Evolutionary conservation across 1,284 basidiomycete species (phyloP).

Genomic region (Ustilago tritici): DNA sequence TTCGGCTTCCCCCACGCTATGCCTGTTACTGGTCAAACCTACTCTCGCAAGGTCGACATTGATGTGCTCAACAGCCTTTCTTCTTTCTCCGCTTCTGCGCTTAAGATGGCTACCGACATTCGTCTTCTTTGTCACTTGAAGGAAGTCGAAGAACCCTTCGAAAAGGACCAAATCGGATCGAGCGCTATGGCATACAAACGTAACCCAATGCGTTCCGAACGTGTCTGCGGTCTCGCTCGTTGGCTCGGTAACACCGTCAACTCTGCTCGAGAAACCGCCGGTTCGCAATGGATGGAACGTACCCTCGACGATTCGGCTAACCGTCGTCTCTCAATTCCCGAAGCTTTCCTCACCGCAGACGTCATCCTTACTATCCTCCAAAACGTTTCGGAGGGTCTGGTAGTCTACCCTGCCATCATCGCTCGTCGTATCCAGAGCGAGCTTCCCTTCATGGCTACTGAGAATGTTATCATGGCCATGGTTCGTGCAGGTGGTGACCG

Average conservation of each 20-base stretch:
- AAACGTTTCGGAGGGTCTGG: conserved; percentile 95
- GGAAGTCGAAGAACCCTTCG: conserved; percentile 99
- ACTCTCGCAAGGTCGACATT: conserved; percentile 96
- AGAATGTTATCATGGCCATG: conserved; percentile 99
- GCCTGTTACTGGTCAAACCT: conserved; percentile 98
- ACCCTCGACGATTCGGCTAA: conserved; percentile 79
- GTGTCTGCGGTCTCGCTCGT: conserved; percentile 94
- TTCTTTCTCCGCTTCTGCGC: conserved; percentile 91
- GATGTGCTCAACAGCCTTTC: conserved; percentile 91
- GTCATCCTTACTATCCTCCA: conserved; percentile 94
- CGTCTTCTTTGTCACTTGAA: conserved; percentile 73
- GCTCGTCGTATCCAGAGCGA: conserved; percentile 90
- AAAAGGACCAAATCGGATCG: conserved; percentile 96
- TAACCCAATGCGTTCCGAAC: conserved; percentile 98
- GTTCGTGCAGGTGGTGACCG: conserved; percentile 94
- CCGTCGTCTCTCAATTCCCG: conserved; percentile 92
- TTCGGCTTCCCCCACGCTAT: conserved; percentile 94
- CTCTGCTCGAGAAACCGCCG: conserved; percentile 72
- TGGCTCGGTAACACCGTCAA: conserved; percentile 74
- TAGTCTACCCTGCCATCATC: conserved; percentile 97
- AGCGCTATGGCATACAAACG: conserved; percentile 99
- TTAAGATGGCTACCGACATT: conserved; percentile 98
- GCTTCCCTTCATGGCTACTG: conserved; percentile 94
- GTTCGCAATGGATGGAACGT: conserved; percentile 69
- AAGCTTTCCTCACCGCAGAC: conserved; percentile 96